Percentiles rank a stretch among this genome's conserved stretches.
phyloP scores from a whole-genome alignment of 2,329 filamentous ascomycete species.

The Pezicula radicicola region DNA sequence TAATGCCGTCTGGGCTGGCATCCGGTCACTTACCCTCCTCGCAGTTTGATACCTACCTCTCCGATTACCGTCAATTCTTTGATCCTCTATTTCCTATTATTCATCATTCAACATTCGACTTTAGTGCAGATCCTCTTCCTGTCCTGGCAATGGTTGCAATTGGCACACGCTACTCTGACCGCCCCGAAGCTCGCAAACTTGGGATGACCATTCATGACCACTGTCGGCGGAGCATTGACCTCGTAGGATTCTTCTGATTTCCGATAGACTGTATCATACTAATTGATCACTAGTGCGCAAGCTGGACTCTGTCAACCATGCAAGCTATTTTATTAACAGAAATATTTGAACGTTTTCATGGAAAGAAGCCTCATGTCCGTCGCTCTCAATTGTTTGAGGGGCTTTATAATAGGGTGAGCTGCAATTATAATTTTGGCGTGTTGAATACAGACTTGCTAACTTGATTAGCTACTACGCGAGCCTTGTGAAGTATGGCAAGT shows the following conservation, averaged over 20 bases:
- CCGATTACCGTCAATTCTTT: slow-evolving; percentile 25
- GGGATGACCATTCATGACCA: slow-evolving; percentile 24
- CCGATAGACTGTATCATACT: not conserved
- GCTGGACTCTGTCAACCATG: slow-evolving; percentile 23
- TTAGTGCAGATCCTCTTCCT: slow-evolving; percentile 17
- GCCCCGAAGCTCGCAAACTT: slow-evolving; percentile 20
- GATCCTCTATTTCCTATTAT: slow-evolving; percentile 23
- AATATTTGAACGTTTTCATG: slow-evolving; percentile 26
- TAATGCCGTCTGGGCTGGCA: too few species aligned
- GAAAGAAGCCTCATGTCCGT: slow-evolving; percentile 20
- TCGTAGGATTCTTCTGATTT: slow-evolving; percentile 12
- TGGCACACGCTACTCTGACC: slow-evolving; percentile 26
- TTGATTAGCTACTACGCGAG: slow-evolving; percentile 11
- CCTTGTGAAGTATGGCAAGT: not conserved
- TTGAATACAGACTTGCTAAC: not conserved
- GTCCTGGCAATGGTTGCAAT: slow-evolving; percentile 26
- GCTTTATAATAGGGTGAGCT: slow-evolving; percentile 23
- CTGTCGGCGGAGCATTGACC: slow-evolving; percentile 22
- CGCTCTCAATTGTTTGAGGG: slow-evolving; percentile 24
- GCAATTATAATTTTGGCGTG: not conserved
- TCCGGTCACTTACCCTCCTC: not conserved
- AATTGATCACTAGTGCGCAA: slow-evolving; percentile 11
- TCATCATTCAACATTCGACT: slow-evolving; percentile 23
- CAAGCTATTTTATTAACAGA: slow-evolving; percentile 30
- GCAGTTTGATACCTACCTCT: slow-evolving; percentile 21